Evolutionary conservation across 768 basidiomycete species (phyloP).

Genomic region (Rubroboletus satanas): DNA sequence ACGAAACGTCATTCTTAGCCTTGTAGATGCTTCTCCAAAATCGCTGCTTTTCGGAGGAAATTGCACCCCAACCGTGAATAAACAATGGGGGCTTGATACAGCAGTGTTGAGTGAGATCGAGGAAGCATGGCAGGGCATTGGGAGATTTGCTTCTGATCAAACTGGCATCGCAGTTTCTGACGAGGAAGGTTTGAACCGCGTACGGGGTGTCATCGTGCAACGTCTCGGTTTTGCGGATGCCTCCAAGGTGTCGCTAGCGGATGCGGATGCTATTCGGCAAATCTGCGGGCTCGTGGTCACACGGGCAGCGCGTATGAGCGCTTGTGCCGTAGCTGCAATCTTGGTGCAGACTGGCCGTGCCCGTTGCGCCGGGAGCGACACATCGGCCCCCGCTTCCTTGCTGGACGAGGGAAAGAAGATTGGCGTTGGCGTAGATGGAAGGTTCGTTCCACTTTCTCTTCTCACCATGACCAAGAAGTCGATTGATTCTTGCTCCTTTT

Average conservation of each 20-base stretch:
- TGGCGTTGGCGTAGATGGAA: conserved; percentile 90
- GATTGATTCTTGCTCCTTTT: background rate
- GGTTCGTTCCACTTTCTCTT: conserved; percentile 40
- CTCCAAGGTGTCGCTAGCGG: conserved; percentile 51
- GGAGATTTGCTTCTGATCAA: conserved; percentile 28
- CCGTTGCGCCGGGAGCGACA: conserved; percentile 40
- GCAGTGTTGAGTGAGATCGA: conserved; percentile 87
- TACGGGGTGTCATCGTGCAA: conserved; percentile 58
- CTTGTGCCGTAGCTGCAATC: conserved; percentile 82
- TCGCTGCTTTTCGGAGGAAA: conserved; percentile 78
- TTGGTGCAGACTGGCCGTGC: conserved; percentile 78
- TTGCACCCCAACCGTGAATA: conserved; percentile 68
- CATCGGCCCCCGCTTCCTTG: conserved; percentile 2
- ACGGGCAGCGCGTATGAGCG: conserved; percentile 81
- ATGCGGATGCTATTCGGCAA: conserved; percentile 81
- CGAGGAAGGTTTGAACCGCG: conserved; percentile 43
- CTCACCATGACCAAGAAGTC: background rate
- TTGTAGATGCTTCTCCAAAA: conserved; percentile 72
- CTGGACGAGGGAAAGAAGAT: conserved; percentile 48
- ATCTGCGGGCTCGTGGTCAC: conserved; percentile 72
- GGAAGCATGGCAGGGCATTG: conserved; percentile 60
- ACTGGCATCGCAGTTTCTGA: conserved; percentile 1
- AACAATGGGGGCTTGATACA: conserved; percentile 92
- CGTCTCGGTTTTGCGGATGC: conserved; percentile 52
- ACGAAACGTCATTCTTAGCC: conserved; percentile 76